A percentile compares a stretch with the other conserved stretches of the same genome.
Evolutionary conservation across 139 green algal species (phyloP).

Genomic region (Chlorella sp.): DNA sequence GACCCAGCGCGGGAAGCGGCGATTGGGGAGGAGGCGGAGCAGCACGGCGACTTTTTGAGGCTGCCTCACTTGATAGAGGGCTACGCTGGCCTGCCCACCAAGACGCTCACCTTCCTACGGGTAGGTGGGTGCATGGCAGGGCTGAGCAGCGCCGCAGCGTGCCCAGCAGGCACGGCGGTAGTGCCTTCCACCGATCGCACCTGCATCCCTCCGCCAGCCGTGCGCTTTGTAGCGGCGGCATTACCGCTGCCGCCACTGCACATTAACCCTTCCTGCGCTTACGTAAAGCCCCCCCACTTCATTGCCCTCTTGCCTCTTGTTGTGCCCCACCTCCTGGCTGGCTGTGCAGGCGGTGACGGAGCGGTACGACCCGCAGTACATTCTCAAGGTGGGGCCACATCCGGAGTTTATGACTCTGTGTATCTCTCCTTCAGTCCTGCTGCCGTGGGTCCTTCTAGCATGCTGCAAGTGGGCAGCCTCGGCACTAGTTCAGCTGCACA

Average conservation of each 20-base stretch:
- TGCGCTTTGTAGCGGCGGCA: too few species aligned
- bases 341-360: conserved; percentile 32
- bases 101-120: conserved; percentile 73
- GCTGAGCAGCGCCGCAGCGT: too few species aligned
- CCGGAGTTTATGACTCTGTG: too few species aligned
- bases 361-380: conserved; percentile 57
- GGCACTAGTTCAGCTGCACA: too few species aligned
- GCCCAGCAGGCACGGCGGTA: too few species aligned
- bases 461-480: background rate
- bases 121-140: background rate
- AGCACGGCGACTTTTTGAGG: conserved; percentile 65
- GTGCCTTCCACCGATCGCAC: too few species aligned
- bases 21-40: conserved; percentile 44
- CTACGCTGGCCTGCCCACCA: conserved; percentile 73
- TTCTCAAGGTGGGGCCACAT: conserved; percentile 67
- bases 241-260: too few species aligned
- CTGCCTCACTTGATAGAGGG: conserved; percentile 60
- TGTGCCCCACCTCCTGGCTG: background rate
- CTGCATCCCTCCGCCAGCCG: too few species aligned
- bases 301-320: background rate
- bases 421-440: too few species aligned
- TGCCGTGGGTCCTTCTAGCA: too few species aligned
- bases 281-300: too few species aligned
- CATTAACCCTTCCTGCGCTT: too few species aligned
- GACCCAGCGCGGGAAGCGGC: conserved; percentile 44